Conservation (phyloP, 2,329 filamentous ascomycete species). For the Aspergillus sp. region DNA sequence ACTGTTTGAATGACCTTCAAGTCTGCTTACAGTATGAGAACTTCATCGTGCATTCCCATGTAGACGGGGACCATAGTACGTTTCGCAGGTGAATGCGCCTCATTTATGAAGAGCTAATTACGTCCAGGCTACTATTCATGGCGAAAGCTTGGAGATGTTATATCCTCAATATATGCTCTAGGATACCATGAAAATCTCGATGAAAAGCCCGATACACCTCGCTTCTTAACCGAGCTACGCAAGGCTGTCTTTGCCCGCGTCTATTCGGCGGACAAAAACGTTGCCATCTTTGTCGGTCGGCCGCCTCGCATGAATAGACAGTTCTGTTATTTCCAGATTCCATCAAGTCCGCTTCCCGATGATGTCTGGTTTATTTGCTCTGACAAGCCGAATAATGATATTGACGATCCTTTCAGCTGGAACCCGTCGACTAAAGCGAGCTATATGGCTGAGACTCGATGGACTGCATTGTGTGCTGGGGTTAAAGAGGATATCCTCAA, state of each 20-base stretch:
- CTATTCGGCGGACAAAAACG: constrained; percentile 51
- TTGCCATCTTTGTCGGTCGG: constrained; percentile 51
- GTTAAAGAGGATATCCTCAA: constrained; percentile 31
- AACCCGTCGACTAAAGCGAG: constrained; percentile 19
- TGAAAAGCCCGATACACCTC: constrained; percentile 27
- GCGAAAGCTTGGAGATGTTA: constrained; percentile 51
- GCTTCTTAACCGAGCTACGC: constrained; percentile 43
- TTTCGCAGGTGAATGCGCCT: not conserved
- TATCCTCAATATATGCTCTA: constrained; percentile 49
- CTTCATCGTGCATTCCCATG: constrained; percentile 48
- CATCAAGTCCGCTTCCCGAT: not conserved
- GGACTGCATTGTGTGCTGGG: constrained; percentile 30
- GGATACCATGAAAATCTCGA: constrained; percentile 49
- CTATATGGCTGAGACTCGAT: constrained; percentile 29
- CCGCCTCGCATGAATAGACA: constrained; percentile 47
- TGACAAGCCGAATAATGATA: too few species aligned
- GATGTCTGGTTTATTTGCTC: not conserved
- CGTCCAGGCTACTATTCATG: constrained; percentile 47
- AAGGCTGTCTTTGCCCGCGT: constrained; percentile 43
- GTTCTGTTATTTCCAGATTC: constrained; percentile 41
- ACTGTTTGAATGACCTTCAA: constrained; percentile 48
- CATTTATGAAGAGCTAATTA: not conserved
- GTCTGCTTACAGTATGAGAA: constrained; percentile 51
- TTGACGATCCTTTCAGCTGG: constrained; percentile 9
- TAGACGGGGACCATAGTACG: constrained; percentile 50